Evolutionary conservation across 306 rosid genomes (phyloP), one percentile per base, ranked within the genome.

Genomic region (Astragalus membranaceus): DNA sequence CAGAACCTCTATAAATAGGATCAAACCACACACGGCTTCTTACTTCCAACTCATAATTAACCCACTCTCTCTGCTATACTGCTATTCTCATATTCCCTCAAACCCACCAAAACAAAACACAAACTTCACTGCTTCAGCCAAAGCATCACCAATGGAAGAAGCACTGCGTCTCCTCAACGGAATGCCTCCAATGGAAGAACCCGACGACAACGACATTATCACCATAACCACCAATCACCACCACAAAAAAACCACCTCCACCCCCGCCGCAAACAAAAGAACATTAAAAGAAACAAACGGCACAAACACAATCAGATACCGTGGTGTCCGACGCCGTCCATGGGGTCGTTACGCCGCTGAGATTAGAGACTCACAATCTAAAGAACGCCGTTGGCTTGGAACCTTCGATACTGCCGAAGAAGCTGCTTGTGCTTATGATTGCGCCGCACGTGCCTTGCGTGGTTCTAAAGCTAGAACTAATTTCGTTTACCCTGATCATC

Each of bases 311-410:
- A 43, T 82, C 41, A 79, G 92, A 37, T 92, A 92, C 85, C 92
- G 98, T 0, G 98, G 98, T 0, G 98, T 92, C 0, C 82, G 98
- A 4, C 91, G 98, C 0, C 72, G 98, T 62, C 98, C 98, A 0
- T 92, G 98, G 98, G 98, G 98, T 1, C 91, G 98, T 35, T 92
- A 92, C 49, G 98, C 98, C 0, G 98, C 98, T 0, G 98, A 90
- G 86, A 92, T 92, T 46, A 63, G 98, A 3, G 98, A 92, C 85
- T 96, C 98, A 0, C 85, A 83, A 54, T 82, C 98, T 0, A 92
- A 92, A 73, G 98, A 92, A 5, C 79, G 98, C 3, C 87, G 98
- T 6, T 92, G 98, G 98, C 91, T 92, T 0, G 98, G 98, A 3
- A 92, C 98, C 10, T 92, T 92, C 16, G 96, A 92, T 82, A 92